Evolutionary conservation across 371 early-diverging fungal genomes (phyloP).

Genomic region (Quaeritorhiza haematococci): DNA sequence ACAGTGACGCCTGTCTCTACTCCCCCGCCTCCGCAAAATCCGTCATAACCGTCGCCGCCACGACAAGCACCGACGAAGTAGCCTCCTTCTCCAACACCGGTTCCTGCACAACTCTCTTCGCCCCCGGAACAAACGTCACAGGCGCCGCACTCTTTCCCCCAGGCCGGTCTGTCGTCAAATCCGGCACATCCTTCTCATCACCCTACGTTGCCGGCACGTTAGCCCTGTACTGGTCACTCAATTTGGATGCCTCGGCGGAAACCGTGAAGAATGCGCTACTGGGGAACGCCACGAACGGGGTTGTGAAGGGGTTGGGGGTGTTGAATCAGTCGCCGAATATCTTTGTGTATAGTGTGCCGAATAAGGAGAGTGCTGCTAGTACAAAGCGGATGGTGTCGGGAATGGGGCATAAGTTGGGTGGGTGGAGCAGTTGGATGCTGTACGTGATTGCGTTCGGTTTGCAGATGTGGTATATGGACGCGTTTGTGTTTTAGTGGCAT

Average conservation of each 20-base stretch:
- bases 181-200: neutral
- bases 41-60: slow-evolving; percentile 96
- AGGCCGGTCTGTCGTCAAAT: no score
- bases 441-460: no score
- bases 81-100: slow-evolving; percentile 93
- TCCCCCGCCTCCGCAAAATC: slow-evolving; percentile 88
- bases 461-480: no score
- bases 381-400: no score
- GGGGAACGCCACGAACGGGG: neutral
- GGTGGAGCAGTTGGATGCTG: no score
- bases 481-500: no score
- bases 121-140: no score
- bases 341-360: slow-evolving; percentile 1
- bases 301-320: neutral
- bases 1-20: slow-evolving; percentile 81
- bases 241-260: neutral
- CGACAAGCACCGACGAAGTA: slow-evolving; percentile 71
- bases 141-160: no score
- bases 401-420: no score
- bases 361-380: no score
- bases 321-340: neutral
- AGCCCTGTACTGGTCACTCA: neutral
- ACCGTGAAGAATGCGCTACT: neutral
- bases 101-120: slow-evolving; percentile 88
- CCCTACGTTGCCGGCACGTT: neutral